Evolutionary conservation across 495 filamentous ascomycete species (phyloP).

Genomic region (Peziza echinospora): DNA sequence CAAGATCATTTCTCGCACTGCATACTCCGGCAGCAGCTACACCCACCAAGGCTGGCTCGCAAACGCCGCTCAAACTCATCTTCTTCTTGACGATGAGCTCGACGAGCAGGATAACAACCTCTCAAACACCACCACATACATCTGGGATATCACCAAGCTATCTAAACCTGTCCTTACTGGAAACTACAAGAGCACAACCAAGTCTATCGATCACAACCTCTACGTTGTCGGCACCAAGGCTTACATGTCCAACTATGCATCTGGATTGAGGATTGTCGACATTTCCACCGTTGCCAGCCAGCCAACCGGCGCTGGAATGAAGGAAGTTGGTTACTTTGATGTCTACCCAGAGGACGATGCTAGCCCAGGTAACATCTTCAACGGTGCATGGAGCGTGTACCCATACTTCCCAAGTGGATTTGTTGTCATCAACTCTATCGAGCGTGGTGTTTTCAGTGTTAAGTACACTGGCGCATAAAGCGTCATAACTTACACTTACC

Average conservation of each 20-base stretch:
- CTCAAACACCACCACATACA: conserved; percentile 13
- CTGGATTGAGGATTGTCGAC: conserved; percentile 21
- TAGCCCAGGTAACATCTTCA: conserved; percentile 12
- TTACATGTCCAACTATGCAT: conserved; percentile 22
- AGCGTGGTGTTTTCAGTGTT: conserved; percentile 21
- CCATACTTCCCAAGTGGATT: conserved; percentile 22
- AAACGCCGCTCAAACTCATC: conserved; percentile 13
- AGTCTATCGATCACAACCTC: conserved; percentile 22
- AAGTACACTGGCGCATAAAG: conserved; percentile 4
- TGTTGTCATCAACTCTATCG: conserved; percentile 23
- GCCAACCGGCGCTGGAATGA: conserved; percentile 18
- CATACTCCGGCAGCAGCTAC: conserved; percentile 20
- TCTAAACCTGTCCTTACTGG: conserved; percentile 20
- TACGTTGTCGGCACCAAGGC: conserved; percentile 18
- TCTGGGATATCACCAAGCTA: conserved; percentile 21
- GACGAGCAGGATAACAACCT: conserved; percentile 20
- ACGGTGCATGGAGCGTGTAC: conserved; percentile 23
- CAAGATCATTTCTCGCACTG: conserved; percentile 18
- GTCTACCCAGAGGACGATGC: conserved; percentile 22
- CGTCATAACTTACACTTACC: too few species aligned
- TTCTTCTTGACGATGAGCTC: conserved; percentile 23
- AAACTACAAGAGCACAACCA: conserved; percentile 14
- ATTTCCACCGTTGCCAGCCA: conserved; percentile 16
- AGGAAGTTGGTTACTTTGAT: conserved; percentile 22
- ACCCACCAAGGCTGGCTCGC: conserved; percentile 23